Base-by-base conservation (phyloP, 371 early-diverging fungal genomes). In the Mortierella sp. region DNA sequence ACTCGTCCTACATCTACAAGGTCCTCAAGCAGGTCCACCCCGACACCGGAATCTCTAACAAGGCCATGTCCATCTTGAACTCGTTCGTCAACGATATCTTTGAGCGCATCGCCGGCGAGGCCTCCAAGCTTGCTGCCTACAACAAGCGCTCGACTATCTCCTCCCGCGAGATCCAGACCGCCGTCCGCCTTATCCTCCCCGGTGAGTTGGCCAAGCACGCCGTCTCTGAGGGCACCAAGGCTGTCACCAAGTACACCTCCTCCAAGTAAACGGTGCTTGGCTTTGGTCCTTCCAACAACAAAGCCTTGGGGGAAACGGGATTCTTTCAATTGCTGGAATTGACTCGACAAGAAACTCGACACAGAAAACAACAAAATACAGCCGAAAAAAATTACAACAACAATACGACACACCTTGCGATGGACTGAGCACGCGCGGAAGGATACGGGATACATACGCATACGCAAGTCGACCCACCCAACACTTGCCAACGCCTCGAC, bases 51-150 rank as follows among this genome's bases (percentile, higher is more conserved):
- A 97, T 98, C 92, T 97, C 98, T 88, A 97, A 96, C 96, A 98
- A 98, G 95, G 98, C 98, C 93, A 98, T 98, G 98, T 95, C 96
- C 59, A 98, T 98, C 91, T 93, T 98, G 90, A 98, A 98, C 97
- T 97, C 97, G 76, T 98, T 98, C 88, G 98, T 98, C 86, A 96
- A 96, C 91, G 98, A 98, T 90, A 97, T 98, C 89, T 98, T 98
- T 87, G 97, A 97, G 90, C 96, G 97, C 80, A 96, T 97, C 75
- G 96, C 95, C 76, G 88, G 90, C 59, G 97, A 97, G 91, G 96
- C 97, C 82, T 96, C 96, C 91, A 96, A 96, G 92, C 93, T 96
- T 19, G 96, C 97, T 77, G 90, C 96, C 55, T 96, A 97, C 94
- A 96, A 96, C 95, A 97, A 97, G 95, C 92, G 94, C 76, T 95